These are phyloP conservation scores for Hericium erinaceus DNA, from an alignment of 768 basidiomycete species.

Conservation along the genomic window DNA sequence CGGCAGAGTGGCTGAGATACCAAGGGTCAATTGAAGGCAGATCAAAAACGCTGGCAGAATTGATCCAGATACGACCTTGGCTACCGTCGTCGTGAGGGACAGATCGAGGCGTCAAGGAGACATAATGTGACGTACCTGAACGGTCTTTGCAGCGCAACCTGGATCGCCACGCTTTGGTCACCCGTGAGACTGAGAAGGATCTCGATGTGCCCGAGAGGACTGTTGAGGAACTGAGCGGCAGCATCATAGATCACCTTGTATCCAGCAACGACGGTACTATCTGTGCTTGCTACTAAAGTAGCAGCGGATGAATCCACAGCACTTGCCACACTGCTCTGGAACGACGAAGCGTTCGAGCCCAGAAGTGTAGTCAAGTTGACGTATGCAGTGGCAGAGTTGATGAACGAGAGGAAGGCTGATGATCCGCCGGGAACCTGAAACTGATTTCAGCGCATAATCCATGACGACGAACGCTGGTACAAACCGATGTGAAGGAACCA, in stretches of 20 bases:
- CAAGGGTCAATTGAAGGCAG: constrained; percentile 54
- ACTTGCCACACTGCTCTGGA: constrained; percentile 24
- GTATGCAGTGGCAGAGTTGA: constrained; percentile 59
- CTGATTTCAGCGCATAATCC: neutral
- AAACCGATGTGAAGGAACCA: neutral
- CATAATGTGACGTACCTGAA: constrained; percentile 29
- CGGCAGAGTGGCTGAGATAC: constrained; percentile 50
- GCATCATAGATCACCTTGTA: constrained; percentile 47
- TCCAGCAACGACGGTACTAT: constrained; percentile 38
- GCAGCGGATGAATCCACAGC: constrained; percentile 23
- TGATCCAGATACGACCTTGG: constrained; percentile 56
- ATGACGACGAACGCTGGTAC: neutral
- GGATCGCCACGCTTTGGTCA: constrained; percentile 40
- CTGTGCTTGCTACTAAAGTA: constrained; percentile 35
- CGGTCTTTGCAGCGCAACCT: constrained; percentile 60
- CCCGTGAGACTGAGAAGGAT: constrained; percentile 39
- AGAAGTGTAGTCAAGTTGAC: constrained; percentile 42
- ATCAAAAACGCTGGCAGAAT: constrained; percentile 49
- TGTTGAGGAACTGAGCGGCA: constrained; percentile 30
- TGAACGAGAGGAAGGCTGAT: constrained; percentile 38
- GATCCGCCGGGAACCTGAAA: constrained; percentile 13
- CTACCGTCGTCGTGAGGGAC: constrained; percentile 16
- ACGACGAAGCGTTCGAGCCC: constrained; percentile 22
- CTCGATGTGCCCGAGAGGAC: constrained; percentile 45
- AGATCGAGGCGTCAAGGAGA: neutral